A percentile compares a stretch with the other conserved stretches of the same genome.
Evolutionary conservation across 2,329 filamentous ascomycete genomes (phyloP).

Genomic region (Sclerotinia subarctica): DNA sequence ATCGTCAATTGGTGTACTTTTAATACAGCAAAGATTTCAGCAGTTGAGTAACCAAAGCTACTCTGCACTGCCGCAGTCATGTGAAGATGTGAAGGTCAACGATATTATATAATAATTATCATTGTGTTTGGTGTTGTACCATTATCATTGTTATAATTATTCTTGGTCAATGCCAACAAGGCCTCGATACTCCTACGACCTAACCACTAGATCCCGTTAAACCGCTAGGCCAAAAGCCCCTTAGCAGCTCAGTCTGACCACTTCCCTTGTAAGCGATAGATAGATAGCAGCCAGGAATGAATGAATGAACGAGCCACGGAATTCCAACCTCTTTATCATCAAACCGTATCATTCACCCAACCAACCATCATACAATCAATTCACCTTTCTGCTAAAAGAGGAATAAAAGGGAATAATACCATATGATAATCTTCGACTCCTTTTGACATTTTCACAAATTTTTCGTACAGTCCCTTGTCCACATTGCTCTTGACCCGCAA

Average conservation of each 20-base stretch:
- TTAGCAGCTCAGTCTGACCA: constrained; percentile 14
- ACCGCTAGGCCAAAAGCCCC: constrained; percentile 1
- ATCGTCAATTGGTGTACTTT: not conserved
- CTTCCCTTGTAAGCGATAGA: constrained; percentile 9
- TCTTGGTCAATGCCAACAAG: not conserved
- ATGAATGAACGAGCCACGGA: constrained; percentile 13
- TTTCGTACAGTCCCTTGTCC: not conserved
- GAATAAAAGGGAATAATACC: not conserved
- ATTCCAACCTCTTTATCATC: constrained; percentile 16
- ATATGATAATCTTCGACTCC: not conserved
- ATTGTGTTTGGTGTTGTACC: no score
- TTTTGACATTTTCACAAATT: not conserved
- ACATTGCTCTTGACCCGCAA: constrained; percentile 14
- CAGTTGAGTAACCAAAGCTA: not conserved
- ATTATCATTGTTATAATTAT: not conserved
- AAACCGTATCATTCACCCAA: constrained; percentile 1
- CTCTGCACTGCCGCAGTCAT: not conserved
- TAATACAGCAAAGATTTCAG: not conserved
- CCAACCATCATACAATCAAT: constrained; percentile 7
- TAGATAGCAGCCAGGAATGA: constrained; percentile 7
- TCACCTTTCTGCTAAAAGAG: not conserved
- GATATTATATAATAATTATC: no score
- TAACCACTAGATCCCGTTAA: not conserved
- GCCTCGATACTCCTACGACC: no score
- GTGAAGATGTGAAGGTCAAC: not conserved